Base-by-base conservation (phyloP, 257 asterid species). In the Ophiorrhiza pumila region DNA sequence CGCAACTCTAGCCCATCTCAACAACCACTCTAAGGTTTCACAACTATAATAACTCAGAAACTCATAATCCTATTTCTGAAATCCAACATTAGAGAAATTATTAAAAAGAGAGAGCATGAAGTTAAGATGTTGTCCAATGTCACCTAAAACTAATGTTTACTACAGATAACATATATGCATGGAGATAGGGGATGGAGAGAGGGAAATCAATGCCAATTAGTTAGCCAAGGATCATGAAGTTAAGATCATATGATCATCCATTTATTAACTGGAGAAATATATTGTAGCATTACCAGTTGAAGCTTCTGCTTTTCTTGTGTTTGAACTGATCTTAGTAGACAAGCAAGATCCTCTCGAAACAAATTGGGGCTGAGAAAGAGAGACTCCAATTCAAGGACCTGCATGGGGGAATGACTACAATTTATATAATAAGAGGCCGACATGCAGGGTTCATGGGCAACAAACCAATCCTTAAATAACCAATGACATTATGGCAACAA, bases 381-480 rank as follows among this genome's bases (percentile, higher is more conserved):
- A 62, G 92, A 85, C 78, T 92, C 98, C 80, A 92, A 68, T 79
- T 90, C 91, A 56, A 86, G 91, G 47, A 95, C 97, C 97, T 94
- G 83, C 77, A 84, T 27, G 65, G 49, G 60, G 50, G 74, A 64
- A 53, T 35, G 60, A 77, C 59, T 47, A 45, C 47, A 68, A 58
- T 29, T 52, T n/a, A 59, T 69, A 49, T 25, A 3, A 29, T 29
- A 68, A 46, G 35, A 63, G 5, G 18, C 3, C 72, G 39, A 55
- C 52, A 25, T 32, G 13, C 25, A 9, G 11, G 17, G 31, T 46
- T 31, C 50, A 37, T 55, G 13, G 20, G 41, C 5, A 68, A 32
- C 18, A 68, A 68, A 49, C 7, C 41, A 47, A 50, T 18, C 9
- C 72, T 34, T 5, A 18, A 11, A 53, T 9, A 29, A 49, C 4